Conservation (phyloP, 2,329 filamentous ascomycete genomes). For the Fusarium nelsonii region DNA sequence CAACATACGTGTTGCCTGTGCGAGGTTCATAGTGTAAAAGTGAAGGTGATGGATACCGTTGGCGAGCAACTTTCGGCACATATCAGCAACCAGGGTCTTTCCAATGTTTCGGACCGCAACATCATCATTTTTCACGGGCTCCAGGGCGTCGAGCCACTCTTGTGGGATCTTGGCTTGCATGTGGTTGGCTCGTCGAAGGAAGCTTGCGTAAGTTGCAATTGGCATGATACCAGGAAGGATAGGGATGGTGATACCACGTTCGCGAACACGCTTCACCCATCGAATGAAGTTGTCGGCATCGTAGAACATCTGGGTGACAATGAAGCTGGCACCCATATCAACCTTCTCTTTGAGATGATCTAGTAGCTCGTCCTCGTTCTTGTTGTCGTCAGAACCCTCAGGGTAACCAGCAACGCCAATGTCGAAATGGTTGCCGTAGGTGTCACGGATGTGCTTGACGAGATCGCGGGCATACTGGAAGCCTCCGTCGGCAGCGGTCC, state of each 20-base stretch:
- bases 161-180: slow-evolving; percentile 87
- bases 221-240: slow-evolving; percentile 89
- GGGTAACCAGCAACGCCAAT: slow-evolving; percentile 98
- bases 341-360: slow-evolving; percentile 98
- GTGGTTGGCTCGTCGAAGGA: slow-evolving; percentile 89
- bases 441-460: slow-evolving; percentile 82
- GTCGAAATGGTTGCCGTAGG: slow-evolving; percentile 83
- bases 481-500: slow-evolving; percentile 86
- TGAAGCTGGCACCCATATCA: slow-evolving; percentile 91
- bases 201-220: slow-evolving; percentile 94
- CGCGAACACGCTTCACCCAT: slow-evolving; percentile 89
- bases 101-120: slow-evolving; percentile 90
- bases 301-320: slow-evolving; percentile 99
- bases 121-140: slow-evolving; percentile 97
- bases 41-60: slow-evolving; percentile 89
- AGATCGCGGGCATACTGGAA: slow-evolving; percentile 95
- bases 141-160: slow-evolving; percentile 83
- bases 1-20: slow-evolving; percentile 92
- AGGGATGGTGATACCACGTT: slow-evolving; percentile 83
- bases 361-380: slow-evolving; percentile 85
- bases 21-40: slow-evolving; percentile 99
- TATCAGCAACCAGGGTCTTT: slow-evolving; percentile 85
- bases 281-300: slow-evolving; percentile 94
- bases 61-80: slow-evolving; percentile 88
- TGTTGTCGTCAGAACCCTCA: slow-evolving; percentile 94